These are phyloP conservation scores for Ascochyta viciae-villosae DNA, from an alignment of 2,329 filamentous ascomycete species.

Conservation along the genomic window DNA sequence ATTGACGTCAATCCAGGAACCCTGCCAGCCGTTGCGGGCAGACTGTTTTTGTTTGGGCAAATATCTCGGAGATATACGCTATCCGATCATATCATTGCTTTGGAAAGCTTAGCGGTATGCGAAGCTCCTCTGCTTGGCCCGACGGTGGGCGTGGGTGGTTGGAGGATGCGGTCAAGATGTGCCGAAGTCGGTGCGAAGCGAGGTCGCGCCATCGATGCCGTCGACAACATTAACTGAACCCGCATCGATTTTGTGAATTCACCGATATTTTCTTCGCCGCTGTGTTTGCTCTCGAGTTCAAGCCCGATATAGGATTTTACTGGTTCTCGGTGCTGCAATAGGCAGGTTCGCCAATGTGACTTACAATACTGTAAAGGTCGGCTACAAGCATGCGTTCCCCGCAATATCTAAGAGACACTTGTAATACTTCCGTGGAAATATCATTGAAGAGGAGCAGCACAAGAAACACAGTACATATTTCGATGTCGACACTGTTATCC, in stretches of 20 bases:
- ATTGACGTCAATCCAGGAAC: constrained; percentile 9
- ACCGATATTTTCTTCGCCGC: background rate
- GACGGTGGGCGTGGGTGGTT: background rate
- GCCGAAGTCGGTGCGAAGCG: constrained; percentile 5
- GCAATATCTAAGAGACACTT: background rate
- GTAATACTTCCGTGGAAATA: too few relatives aligned
- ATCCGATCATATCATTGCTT: constrained; percentile 13
- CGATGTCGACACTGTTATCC: too few relatives aligned
- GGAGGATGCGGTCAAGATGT: constrained; percentile 1
- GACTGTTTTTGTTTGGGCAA: background rate
- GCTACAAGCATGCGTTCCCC: background rate
- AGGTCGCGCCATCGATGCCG: background rate
- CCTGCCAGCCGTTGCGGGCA: background rate
- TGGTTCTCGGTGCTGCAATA: background rate
- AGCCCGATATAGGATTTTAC: background rate
- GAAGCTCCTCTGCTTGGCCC: constrained; percentile 9
- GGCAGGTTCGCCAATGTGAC: background rate
- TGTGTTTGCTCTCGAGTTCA: background rate
- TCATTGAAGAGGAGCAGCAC: too few relatives aligned
- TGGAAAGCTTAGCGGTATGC: constrained; percentile 10
- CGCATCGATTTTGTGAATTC: background rate
- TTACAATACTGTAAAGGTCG: background rate
- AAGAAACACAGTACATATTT: too few relatives aligned
- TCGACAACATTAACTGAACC: background rate
- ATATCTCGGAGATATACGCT: background rate